Percentiles rank a stretch among this genome's conserved stretches.
phyloP scores from a whole-genome alignment of 192 early-diverging fungal genomes.

The Entrophospora sp. region DNA sequence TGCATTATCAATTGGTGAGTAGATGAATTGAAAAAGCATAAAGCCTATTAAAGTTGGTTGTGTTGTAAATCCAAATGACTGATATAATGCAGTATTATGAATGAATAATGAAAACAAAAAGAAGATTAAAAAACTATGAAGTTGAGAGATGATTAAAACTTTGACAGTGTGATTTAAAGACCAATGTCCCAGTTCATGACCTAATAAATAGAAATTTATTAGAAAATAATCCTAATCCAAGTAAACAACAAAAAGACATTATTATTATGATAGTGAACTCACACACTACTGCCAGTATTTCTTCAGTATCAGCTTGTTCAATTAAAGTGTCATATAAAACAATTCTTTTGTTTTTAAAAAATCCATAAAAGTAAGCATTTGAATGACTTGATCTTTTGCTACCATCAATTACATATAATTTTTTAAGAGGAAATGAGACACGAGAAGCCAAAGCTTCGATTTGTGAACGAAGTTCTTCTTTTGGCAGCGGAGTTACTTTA shows the following conservation, averaged over 20 bases:
- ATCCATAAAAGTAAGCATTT: conserved; percentile 95
- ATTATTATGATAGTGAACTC: conserved; percentile 15
- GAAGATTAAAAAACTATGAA: conserved; percentile 68
- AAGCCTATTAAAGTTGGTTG: conserved; percentile 85
- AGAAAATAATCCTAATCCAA: not conserved
- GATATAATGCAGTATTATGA: conserved; percentile 65
- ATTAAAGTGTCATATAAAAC: conserved; percentile 91
- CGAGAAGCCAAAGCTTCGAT: conserved; percentile 78
- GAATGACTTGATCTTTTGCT: conserved; percentile 84
- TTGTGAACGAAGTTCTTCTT: conserved; percentile 67
- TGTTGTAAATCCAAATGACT: conserved; percentile 73
- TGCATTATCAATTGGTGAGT: conserved; percentile 69
- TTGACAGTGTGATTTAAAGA: conserved; percentile 72
- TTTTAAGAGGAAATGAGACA: conserved; percentile 83
- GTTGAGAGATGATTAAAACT: conserved; percentile 61
- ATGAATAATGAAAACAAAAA: conserved; percentile 74
- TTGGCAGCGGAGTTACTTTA: conserved; percentile 79
- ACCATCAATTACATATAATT: conserved; percentile 94
- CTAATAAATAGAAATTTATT: conserved; percentile 27
- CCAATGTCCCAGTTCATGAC: conserved; percentile 98
- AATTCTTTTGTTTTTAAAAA: conserved; percentile 95
- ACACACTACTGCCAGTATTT: conserved; percentile 91
- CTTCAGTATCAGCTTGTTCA: conserved; percentile 70
- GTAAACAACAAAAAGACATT: not conserved
- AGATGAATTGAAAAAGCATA: conserved; percentile 80